Conservation (phyloP, 805 yeast genomes). For the Danielia oregonensis region DNA sequence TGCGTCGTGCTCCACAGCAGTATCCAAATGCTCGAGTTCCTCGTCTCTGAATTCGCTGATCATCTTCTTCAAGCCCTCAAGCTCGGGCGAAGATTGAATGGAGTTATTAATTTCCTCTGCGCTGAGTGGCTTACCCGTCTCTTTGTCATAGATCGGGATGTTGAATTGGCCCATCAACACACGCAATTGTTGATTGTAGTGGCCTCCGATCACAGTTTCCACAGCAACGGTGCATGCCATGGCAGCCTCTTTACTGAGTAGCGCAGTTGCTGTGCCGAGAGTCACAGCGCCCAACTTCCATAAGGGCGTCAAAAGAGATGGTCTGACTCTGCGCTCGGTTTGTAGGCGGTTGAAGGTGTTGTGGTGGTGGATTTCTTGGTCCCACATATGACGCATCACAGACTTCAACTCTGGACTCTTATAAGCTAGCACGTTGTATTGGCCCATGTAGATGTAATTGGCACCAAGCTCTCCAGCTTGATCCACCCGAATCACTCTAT, state of each 20-base stretch:
- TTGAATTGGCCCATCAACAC: slow-evolving; percentile 65
- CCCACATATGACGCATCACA: slow-evolving; percentile 93
- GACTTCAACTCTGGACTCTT: slow-evolving; percentile 76
- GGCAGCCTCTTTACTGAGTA: slow-evolving; percentile 90
- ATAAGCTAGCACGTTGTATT: slow-evolving; percentile 67
- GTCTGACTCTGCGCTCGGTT: slow-evolving; percentile 75
- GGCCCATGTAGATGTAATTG: slow-evolving; percentile 88
- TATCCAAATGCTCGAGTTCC: slow-evolving; percentile 90
- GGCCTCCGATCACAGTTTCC: slow-evolving; percentile 96
- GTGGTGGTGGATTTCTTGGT: slow-evolving; percentile 91
- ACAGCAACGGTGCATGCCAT: slow-evolving; percentile 99
- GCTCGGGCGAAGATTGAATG: slow-evolving; percentile 47
- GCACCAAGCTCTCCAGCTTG: slow-evolving; percentile 99
- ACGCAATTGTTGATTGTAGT: slow-evolving; percentile 87
- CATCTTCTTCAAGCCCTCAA: slow-evolving; percentile 52
- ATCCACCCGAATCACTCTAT: slow-evolving; percentile 81
- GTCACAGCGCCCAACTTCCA: slow-evolving; percentile 92
- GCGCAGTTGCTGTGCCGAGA: slow-evolving; percentile 83
- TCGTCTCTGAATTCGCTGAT: slow-evolving; percentile 85
- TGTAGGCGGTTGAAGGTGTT: slow-evolving; percentile 79
- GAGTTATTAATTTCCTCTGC: slow-evolving; percentile 20
- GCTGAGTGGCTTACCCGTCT: slow-evolving; percentile 26
- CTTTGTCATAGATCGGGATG: slow-evolving; percentile 36
- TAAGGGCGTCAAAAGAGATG: slow-evolving; percentile 84
- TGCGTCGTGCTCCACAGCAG: slow-evolving; percentile 90